Evolutionary conservation across 352 stramenopile species (phyloP).

Genomic region (Phytophthora macrochlamydospora): DNA sequence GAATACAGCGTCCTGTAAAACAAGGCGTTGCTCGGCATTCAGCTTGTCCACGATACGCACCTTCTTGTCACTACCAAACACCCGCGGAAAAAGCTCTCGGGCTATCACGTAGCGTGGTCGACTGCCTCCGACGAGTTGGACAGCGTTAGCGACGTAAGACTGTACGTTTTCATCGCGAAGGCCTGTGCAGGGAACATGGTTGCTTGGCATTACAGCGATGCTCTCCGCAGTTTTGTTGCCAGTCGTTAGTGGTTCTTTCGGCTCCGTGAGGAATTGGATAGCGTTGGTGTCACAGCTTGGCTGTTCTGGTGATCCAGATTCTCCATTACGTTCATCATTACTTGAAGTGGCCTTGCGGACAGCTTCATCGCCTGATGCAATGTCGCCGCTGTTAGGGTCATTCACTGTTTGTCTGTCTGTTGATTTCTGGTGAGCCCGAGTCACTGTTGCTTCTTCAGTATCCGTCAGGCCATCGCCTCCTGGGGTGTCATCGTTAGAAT

Average conservation of each 20-base stretch:
- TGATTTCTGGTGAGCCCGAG: conserved; percentile 6
- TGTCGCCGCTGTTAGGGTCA: no score
- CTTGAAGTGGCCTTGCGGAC: neutral
- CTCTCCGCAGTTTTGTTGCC: conserved; percentile 13
- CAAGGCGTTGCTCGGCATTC: conserved; percentile 47
- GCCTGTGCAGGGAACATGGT: conserved; percentile 60
- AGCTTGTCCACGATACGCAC: conserved; percentile 74
- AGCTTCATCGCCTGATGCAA: neutral
- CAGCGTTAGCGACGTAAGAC: conserved; percentile 61
- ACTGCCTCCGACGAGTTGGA: conserved; percentile 78
- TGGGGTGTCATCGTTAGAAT: conserved; percentile 4
- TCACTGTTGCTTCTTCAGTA: neutral
- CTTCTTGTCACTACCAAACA: conserved; percentile 59
- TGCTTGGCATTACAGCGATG: conserved; percentile 20
- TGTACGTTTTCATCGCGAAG: conserved; percentile 70
- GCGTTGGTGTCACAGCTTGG: no score
- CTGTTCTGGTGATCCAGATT: no score
- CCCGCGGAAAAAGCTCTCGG: conserved; percentile 70
- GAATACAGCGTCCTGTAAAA: conserved; percentile 77
- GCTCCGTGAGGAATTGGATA: conserved; percentile 28
- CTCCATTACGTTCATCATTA: neutral
- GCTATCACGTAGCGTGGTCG: conserved; percentile 83
- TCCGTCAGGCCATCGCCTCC: neutral
- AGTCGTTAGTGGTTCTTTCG: conserved; percentile 7
- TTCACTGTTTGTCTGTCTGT: neutral